phyloP scores from a whole-genome alignment of 495 filamentous ascomycete species.

The Neurospora sp. region DNA sequence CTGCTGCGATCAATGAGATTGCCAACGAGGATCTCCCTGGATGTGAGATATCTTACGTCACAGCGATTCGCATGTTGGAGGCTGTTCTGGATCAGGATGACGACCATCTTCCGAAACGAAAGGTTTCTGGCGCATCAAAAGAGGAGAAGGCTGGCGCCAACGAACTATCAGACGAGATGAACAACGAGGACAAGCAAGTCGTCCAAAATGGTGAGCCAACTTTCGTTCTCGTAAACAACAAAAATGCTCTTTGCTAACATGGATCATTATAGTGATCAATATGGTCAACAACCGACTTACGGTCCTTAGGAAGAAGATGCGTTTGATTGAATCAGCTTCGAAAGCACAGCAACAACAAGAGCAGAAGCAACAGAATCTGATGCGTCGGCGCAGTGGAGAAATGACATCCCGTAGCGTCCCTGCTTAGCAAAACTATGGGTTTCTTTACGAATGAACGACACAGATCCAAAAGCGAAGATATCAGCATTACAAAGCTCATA shows the following conservation, averaged over 20 bases:
- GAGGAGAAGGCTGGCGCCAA: constrained; percentile 36
- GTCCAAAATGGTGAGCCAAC: constrained; percentile 52
- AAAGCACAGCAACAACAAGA: constrained; percentile 24
- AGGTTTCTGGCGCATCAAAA: constrained; percentile 26
- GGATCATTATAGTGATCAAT: constrained; percentile 27
- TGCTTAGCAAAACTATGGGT: constrained; percentile 15
- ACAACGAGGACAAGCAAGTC: constrained; percentile 61
- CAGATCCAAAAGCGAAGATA: not conserved
- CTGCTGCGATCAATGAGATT: constrained; percentile 90
- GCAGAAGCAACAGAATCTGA: constrained; percentile 19
- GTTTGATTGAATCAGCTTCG: constrained; percentile 33
- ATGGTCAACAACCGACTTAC: constrained; percentile 33
- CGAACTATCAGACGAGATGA: constrained; percentile 46
- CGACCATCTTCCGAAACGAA: constrained; percentile 42
- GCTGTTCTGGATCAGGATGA: constrained; percentile 85
- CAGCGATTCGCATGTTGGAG: constrained; percentile 87
- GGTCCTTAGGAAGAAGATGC: constrained; percentile 33
- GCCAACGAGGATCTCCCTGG: constrained; percentile 79
- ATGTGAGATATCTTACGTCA: constrained; percentile 88
- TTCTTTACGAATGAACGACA: constrained; percentile 6
- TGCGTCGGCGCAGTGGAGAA: constrained; percentile 37
- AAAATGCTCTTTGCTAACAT: constrained; percentile 6
- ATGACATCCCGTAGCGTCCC: constrained; percentile 34
- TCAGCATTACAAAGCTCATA: constrained; percentile 4
- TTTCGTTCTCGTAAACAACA: not conserved